phyloP scores from a whole-genome alignment of 192 early-diverging fungal species.

The Chytriomyces sp. region DNA sequence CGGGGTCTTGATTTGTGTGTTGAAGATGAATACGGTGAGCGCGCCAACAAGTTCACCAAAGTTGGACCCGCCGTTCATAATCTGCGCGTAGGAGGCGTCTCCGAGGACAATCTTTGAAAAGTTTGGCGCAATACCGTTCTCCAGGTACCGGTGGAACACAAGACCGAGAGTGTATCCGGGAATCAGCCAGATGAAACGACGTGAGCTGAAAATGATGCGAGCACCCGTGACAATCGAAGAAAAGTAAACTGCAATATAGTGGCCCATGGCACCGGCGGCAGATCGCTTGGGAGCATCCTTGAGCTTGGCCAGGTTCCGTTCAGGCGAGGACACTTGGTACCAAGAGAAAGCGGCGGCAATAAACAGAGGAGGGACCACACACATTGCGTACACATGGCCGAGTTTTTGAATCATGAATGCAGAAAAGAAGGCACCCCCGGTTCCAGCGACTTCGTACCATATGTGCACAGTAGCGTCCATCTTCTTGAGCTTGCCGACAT shows the following conservation, averaged over 20 bases:
- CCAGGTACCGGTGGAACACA: slow-evolving; percentile 60
- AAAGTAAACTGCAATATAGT: no score
- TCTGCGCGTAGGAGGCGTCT: slow-evolving; percentile 32
- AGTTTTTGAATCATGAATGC: slow-evolving; percentile 42
- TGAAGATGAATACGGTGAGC: slow-evolving; percentile 25
- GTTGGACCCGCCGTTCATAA: slow-evolving; percentile 61
- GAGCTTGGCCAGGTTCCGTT: no score
- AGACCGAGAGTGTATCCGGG: slow-evolving; percentile 54
- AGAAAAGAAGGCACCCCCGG: background rate
- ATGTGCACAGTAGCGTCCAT: slow-evolving; percentile 67
- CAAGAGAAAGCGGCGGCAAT: background rate
- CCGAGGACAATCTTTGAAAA: slow-evolving; percentile 35
- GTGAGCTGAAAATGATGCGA: slow-evolving; percentile 48
- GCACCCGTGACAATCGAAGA: slow-evolving; percentile 40
- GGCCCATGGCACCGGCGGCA: no score
- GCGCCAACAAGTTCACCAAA: slow-evolving; percentile 54
- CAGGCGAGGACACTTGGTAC: background rate
- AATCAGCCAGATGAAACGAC: slow-evolving; percentile 56
- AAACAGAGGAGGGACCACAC: background rate
- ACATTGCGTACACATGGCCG: slow-evolving; percentile 38
- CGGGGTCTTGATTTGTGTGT: slow-evolving; percentile 55
- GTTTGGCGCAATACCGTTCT: slow-evolving; percentile 51
- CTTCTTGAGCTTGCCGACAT: slow-evolving; percentile 61
- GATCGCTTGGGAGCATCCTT: no score
- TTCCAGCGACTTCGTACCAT: slow-evolving; percentile 61